A percentile compares a stretch with the other conserved stretches of the same genome.
Conservation (phyloP, 495 filamentous ascomycete genomes). For the Lichina pygmaea region DNA sequence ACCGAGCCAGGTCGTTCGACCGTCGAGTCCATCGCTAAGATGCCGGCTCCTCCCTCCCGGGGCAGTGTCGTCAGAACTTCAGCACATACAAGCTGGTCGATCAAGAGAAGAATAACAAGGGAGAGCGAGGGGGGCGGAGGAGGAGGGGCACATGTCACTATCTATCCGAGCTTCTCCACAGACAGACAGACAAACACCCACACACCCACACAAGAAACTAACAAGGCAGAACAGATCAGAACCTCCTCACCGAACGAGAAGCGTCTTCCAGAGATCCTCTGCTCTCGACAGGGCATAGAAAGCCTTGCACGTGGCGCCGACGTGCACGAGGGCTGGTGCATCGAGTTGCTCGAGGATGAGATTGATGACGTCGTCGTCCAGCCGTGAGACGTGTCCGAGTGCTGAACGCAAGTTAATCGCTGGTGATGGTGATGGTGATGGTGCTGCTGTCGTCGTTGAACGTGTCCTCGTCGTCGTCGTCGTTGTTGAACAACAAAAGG, state of each 20-base stretch:
- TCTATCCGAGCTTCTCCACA: too few species aligned
- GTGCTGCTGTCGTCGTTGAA: too few species aligned
- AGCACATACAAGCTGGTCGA: too few species aligned
- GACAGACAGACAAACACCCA: too few species aligned
- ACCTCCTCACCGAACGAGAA: constrained; percentile 14
- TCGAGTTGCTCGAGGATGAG: constrained; percentile 54
- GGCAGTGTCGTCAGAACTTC: constrained; percentile 2
- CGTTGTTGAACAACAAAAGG: too few species aligned
- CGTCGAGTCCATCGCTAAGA: not conserved
- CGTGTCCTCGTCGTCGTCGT: too few species aligned
- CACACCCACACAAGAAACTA: not conserved
- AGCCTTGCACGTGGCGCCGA: constrained; percentile 70
- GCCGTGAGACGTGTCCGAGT: constrained; percentile 17
- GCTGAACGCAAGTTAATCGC: constrained; percentile 9
- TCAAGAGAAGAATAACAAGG: too few species aligned
- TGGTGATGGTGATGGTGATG: too few species aligned
- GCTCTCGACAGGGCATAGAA: constrained; percentile 64
- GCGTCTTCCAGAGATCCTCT: constrained; percentile 75
- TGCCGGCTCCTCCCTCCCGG: not conserved
- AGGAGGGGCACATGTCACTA: too few species aligned
- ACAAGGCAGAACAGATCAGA: too few species aligned
- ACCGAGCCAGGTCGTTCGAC: constrained; percentile 41
- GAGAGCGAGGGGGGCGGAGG: too few species aligned
- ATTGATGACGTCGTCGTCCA: constrained; percentile 65
- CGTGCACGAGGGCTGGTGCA: constrained; percentile 24